A percentile compares a stretch with the other conserved stretches of the same genome.
Evolutionary conservation across 768 basidiomycete species (phyloP).

Genomic region (Daedalea quercina): DNA sequence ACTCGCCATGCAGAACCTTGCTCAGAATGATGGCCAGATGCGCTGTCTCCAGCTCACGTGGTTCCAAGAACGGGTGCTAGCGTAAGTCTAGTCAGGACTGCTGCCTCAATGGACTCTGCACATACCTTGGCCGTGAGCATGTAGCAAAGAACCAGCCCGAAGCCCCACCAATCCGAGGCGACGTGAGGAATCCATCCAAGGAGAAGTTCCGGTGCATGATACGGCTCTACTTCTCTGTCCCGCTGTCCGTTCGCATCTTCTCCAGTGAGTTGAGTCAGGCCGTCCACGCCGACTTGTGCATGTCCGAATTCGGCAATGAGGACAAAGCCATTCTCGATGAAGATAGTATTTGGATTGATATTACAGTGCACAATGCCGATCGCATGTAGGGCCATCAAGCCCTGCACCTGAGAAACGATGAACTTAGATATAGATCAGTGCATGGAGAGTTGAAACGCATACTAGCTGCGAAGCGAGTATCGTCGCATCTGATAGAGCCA

Average conservation of each 20-base stretch:
- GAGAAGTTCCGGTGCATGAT: slow-evolving; percentile 47
- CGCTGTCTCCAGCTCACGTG: slow-evolving; percentile 9
- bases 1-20: slow-evolving; percentile 26
- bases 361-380: slow-evolving; percentile 41
- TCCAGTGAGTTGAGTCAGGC: not conserved
- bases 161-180: slow-evolving; percentile 54
- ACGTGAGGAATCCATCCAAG: slow-evolving; percentile 49
- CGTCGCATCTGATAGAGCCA: slow-evolving; percentile 29
- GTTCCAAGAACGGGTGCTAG: slow-evolving; percentile 36
- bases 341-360: slow-evolving; percentile 37
- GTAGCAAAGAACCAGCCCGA: slow-evolving; percentile 42
- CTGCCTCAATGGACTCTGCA: not conserved
- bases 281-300: slow-evolving; percentile 19
- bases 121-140: slow-evolving; percentile 43
- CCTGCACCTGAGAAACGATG: slow-evolving; percentile 26
- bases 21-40: slow-evolving; percentile 25
- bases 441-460: slow-evolving; percentile 8
- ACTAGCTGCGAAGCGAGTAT: slow-evolving; percentile 48
- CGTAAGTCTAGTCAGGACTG: not conserved
- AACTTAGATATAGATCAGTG: not conserved
- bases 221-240: slow-evolving; percentile 16
- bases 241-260: not conserved
- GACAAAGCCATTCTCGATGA: slow-evolving; percentile 41
- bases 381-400: slow-evolving; percentile 36
- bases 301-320: slow-evolving; percentile 37